These are phyloP conservation scores for Limonomyces culmigenus DNA, from an alignment of 1,284 basidiomycete species.

Conservation along the genomic window DNA sequence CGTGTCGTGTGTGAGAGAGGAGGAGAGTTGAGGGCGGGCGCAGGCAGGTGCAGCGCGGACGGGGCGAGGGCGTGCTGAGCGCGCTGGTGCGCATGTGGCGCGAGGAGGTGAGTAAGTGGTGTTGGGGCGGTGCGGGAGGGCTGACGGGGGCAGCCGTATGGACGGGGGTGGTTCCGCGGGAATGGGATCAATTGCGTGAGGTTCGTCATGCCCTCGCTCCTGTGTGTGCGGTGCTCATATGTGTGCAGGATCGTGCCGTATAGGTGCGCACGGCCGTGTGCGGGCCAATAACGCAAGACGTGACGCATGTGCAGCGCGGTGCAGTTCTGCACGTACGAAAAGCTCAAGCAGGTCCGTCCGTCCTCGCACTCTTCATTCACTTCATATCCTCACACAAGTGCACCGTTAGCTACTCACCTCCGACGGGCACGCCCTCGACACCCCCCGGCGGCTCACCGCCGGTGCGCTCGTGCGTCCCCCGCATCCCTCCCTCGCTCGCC, in stretches of 20 bases:
- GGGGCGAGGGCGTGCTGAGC: conserved; percentile 74
- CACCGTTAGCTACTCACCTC: no score
- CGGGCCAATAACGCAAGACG: no score
- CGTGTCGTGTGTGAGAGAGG: no score
- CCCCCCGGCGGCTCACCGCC: conserved; percentile 63
- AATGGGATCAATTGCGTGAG: no score
- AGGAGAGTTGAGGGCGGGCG: not conserved
- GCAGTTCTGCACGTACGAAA: conserved; percentile 87
- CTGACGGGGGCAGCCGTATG: conserved; percentile 92
- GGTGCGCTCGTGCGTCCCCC: conserved; percentile 86
- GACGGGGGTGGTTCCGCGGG: no score
- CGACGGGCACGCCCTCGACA: conserved; percentile 72
- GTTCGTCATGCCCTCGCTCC: conserved; percentile 35
- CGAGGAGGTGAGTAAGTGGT: no score
- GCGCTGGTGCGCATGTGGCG: conserved; percentile 77
- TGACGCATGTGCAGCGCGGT: conserved; percentile 75
- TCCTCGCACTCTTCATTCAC: conserved; percentile 2
- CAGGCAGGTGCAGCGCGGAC: conserved; percentile 69
- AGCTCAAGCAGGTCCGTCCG: conserved; percentile 60
- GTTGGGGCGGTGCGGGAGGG: conserved; percentile 79
- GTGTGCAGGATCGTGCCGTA: conserved; percentile 6
- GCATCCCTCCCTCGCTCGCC: conserved; percentile 50
- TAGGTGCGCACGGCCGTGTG: no score
- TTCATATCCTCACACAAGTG: no score
- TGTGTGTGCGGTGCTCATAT: not conserved